These are phyloP conservation scores for Fusarium sp. DNA, from an alignment of 2,329 filamentous ascomycete species.

Conservation along the genomic window DNA sequence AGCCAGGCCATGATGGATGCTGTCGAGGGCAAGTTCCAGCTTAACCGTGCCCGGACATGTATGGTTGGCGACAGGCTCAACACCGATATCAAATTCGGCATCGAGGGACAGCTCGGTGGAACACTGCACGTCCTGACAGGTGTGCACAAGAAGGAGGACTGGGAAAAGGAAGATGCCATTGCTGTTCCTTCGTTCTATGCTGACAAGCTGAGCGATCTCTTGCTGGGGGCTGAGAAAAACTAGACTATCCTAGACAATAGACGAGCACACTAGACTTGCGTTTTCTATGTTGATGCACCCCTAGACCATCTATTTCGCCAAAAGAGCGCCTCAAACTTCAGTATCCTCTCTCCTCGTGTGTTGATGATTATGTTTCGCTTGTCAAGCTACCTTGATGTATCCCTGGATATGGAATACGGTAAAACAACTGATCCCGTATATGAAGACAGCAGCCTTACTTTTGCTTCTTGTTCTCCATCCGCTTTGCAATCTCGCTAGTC, in stretches of 20 bases:
- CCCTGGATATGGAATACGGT: background rate
- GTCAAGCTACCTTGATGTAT: background rate
- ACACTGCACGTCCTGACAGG: conserved; percentile 92
- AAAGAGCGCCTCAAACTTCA: background rate
- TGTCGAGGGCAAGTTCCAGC: conserved; percentile 92
- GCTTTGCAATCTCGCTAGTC: conserved; percentile 60
- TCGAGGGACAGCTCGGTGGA: conserved; percentile 88
- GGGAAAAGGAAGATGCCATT: conserved; percentile 71
- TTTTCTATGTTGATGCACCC: background rate
- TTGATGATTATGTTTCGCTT: background rate
- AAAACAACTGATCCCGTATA: background rate
- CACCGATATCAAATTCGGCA: conserved; percentile 94
- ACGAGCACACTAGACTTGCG: conserved; percentile 22
- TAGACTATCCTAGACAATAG: conserved; percentile 34
- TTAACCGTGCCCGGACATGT: conserved; percentile 83
- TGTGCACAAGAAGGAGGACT: conserved; percentile 84
- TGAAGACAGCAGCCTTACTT: conserved; percentile 8
- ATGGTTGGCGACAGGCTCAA: conserved; percentile 96
- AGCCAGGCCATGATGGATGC: conserved; percentile 99
- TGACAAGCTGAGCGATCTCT: conserved; percentile 81
- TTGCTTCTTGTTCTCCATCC: conserved; percentile 52
- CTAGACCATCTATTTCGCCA: background rate
- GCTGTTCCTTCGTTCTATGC: conserved; percentile 84
- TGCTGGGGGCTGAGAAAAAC: conserved; percentile 37
- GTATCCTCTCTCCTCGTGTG: background rate